These are phyloP conservation scores for Narthecium ossifragum DNA, from an alignment of 106 monocot species.

Conservation along the genomic window DNA sequence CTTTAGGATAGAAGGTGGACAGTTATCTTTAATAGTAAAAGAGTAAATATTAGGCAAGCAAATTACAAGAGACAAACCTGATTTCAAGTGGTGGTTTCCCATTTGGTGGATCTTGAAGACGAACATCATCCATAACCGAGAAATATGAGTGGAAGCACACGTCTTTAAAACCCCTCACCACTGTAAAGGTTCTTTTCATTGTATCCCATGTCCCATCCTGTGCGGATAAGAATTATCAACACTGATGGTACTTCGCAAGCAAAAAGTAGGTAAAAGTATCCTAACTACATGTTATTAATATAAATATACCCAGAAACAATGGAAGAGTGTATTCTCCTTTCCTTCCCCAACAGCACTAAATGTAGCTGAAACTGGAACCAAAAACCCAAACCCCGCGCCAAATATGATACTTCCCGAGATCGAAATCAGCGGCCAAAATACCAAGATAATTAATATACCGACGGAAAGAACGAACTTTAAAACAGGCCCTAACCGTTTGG, in stretches of 20 bases:
- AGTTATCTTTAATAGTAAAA: too few species aligned
- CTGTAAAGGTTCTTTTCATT: constrained; percentile 14
- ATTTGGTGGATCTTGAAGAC: too few species aligned
- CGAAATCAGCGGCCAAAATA: constrained; percentile 21
- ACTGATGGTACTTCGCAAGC: too few species aligned
- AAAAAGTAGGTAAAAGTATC: background rate
- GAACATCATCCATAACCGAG: constrained; percentile 42
- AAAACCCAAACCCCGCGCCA: constrained; percentile 16
- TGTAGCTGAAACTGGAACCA: constrained; percentile 23
- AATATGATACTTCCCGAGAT: constrained; percentile 6
- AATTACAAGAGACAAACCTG: too few species aligned
- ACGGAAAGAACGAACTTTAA: constrained; percentile 24
- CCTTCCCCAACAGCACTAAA: constrained; percentile 18
- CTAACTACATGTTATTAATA: background rate
- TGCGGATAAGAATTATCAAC: constrained; percentile 1
- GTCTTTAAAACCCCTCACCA: constrained; percentile 29
- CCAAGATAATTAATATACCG: background rate
- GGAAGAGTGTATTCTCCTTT: constrained; percentile 1
- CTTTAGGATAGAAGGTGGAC: too few species aligned
- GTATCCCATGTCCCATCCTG: constrained; percentile 31
- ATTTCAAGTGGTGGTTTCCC: too few species aligned
- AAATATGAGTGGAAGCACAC: constrained; percentile 39
- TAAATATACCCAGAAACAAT: constrained; percentile 22
- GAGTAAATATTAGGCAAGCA: too few species aligned
- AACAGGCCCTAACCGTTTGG: constrained; percentile 18